These are phyloP conservation scores for Dryadomyces quercus-mongolicae DNA, from an alignment of 2,329 filamentous ascomycete species.

Conservation along the genomic window DNA sequence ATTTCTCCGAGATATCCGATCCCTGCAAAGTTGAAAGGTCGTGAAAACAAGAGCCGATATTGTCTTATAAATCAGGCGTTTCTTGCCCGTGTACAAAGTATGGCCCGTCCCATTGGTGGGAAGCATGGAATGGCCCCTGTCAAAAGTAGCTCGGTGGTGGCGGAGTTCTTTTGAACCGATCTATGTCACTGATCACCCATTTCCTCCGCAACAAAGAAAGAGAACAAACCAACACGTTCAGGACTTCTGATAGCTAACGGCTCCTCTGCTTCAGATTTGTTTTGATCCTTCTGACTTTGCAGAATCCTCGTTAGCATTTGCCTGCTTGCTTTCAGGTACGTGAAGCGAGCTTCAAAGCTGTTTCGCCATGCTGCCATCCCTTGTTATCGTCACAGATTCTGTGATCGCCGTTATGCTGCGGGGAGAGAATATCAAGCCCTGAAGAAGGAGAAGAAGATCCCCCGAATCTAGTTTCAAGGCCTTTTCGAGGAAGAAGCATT, in stretches of 20 bases:
- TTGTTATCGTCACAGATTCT: background rate
- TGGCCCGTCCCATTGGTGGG: background rate
- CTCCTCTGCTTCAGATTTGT: background rate
- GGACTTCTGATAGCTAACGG: background rate
- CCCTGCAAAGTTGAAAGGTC: too few species aligned
- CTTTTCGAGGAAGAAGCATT: background rate
- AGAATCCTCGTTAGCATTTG: background rate
- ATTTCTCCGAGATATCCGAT: too few species aligned
- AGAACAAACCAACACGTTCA: background rate
- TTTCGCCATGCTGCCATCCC: conserved; percentile 3
- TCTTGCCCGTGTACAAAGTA: background rate
- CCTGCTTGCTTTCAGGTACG: background rate
- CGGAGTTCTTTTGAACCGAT: background rate
- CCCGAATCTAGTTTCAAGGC: background rate
- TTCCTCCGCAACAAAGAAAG: background rate
- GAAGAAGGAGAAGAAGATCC: background rate
- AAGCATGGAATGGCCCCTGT: background rate
- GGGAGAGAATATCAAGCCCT: background rate
- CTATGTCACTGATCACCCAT: background rate
- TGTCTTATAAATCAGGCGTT: background rate
- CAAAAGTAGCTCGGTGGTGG: background rate
- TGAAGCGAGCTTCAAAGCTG: conserved; percentile 5
- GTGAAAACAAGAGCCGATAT: too few species aligned
- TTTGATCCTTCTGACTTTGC: background rate
- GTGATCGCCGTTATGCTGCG: background rate